Conservation (phyloP, 805 yeast species). For the Hyphopichia homilentoma region DNA sequence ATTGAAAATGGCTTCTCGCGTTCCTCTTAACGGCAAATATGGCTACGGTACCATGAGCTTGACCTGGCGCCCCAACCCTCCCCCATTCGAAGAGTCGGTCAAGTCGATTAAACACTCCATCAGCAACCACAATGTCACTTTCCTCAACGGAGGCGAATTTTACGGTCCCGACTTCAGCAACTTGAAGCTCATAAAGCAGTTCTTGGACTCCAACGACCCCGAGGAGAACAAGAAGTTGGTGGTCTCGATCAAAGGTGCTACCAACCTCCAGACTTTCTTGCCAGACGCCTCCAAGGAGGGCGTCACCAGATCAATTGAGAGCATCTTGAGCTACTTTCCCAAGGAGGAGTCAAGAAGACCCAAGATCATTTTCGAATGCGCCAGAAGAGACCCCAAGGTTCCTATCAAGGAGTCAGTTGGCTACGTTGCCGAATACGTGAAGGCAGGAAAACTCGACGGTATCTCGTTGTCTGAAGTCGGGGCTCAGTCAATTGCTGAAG, state of each 20-base stretch:
- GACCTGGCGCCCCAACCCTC: constrained; percentile 63
- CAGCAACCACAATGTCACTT: constrained; percentile 46
- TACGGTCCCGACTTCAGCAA: constrained; percentile 58
- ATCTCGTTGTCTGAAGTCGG: constrained; percentile 73
- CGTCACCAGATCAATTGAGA: constrained; percentile 46
- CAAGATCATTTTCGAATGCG: constrained; percentile 56
- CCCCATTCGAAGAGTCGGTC: constrained; percentile 51
- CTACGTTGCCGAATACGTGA: constrained; percentile 54
- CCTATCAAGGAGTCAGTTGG: constrained; percentile 59
- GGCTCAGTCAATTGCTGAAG: constrained; percentile 57
- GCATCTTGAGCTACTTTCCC: constrained; percentile 29
- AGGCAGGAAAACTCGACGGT: constrained; percentile 63
- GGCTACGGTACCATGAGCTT: constrained; percentile 85
- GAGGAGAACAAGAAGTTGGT: constrained; percentile 52
- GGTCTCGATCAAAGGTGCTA: constrained; percentile 68
- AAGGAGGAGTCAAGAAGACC: constrained; percentile 25
- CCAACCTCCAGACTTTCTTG: constrained; percentile 25
- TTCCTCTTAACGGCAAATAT: constrained; percentile 24
- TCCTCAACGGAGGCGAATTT: constrained; percentile 76
- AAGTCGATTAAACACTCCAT: constrained; percentile 42
- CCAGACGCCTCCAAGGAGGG: constrained; percentile 53
- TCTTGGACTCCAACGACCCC: constrained; percentile 49
- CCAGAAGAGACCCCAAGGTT: constrained; percentile 59
- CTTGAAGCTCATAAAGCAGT: constrained; percentile 53
- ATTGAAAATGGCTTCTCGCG: too few relatives aligned